A percentile compares a stretch with the other conserved stretches of the same genome.
These are phyloP conservation scores for Trametes villosa DNA, from an alignment of 768 basidiomycete species.

Conservation along the genomic window DNA sequence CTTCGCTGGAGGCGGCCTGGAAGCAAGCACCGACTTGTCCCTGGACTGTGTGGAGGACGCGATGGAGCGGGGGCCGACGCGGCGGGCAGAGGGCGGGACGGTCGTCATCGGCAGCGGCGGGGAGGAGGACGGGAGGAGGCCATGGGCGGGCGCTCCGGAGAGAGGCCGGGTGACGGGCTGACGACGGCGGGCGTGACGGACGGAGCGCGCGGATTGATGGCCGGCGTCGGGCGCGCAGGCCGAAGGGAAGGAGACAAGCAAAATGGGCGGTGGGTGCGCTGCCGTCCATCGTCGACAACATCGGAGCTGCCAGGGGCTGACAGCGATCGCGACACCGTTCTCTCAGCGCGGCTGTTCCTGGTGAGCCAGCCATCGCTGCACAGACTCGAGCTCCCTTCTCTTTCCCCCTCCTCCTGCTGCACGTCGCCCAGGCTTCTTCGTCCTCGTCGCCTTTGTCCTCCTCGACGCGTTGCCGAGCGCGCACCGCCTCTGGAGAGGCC, in stretches of 20 bases:
- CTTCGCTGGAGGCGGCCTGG: constrained; percentile 16
- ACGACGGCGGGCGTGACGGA: not conserved
- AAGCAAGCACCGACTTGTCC: constrained; percentile 23
- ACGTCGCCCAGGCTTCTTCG: not conserved
- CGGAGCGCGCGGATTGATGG: not conserved
- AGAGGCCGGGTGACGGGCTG: not conserved
- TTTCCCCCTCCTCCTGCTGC: too few species aligned
- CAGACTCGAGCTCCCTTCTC: too few species aligned
- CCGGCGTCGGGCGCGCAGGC: not conserved
- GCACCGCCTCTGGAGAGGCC: not conserved
- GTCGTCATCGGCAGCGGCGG: constrained; percentile 24
- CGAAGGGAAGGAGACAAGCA: not conserved
- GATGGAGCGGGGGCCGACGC: constrained; percentile 32
- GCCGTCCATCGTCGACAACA: too few species aligned
- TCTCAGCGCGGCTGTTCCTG: too few species aligned
- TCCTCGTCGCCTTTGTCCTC: not conserved
- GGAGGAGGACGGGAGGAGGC: not conserved
- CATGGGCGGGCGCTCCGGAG: too few species aligned
- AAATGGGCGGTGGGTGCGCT: not conserved
- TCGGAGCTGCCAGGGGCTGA: too few species aligned
- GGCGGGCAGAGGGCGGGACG: constrained; percentile 21
- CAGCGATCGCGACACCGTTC: too few species aligned
- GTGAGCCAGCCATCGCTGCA: too few species aligned
- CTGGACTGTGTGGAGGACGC: constrained; percentile 26
- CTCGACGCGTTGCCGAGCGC: not conserved